A percentile compares a stretch with the other conserved stretches of the same genome.
These are phyloP conservation scores for Cercospora sp. DNA, from an alignment of 2,329 filamentous ascomycete genomes.

Conservation along the genomic window DNA sequence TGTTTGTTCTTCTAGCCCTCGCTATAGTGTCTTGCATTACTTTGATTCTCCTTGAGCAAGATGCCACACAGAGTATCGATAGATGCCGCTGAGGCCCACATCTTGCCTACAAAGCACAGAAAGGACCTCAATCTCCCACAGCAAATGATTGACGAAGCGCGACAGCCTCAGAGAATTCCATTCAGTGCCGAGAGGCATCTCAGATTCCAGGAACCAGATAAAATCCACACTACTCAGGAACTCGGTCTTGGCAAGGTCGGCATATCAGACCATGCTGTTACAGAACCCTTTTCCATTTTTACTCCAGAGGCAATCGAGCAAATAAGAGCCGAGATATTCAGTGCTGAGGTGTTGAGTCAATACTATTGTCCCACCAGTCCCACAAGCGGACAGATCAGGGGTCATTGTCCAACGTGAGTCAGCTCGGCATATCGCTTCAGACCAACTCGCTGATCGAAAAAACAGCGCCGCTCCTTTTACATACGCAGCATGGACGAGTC, in stretches of 20 bases:
- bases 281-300: conserved; percentile 65
- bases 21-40: background rate
- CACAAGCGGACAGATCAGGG: conserved; percentile 1
- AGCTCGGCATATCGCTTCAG: conserved; percentile 54
- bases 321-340: conserved; percentile 51
- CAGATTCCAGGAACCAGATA: conserved; percentile 1
- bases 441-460: background rate
- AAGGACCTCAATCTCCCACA: background rate
- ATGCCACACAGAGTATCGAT: background rate
- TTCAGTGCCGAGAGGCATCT: conserved; percentile 3
- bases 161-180: background rate
- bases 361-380: conserved; percentile 45
- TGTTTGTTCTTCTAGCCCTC: background rate
- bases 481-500: conserved; percentile 61
- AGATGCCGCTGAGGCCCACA: background rate
- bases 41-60: background rate
- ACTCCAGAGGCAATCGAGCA: conserved; percentile 56
- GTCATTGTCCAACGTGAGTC: conserved; percentile 1
- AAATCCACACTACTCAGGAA: conserved; percentile 8
- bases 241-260: conserved; percentile 42
- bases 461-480: conserved; percentile 64
- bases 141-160: background rate
- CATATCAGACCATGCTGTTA: conserved; percentile 63
- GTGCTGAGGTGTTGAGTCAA: conserved; percentile 60
- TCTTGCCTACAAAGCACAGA: background rate